Evolutionary conservation across 2,329 filamentous ascomycete species (phyloP).

Genomic region (Monosporascus cannonballus): DNA sequence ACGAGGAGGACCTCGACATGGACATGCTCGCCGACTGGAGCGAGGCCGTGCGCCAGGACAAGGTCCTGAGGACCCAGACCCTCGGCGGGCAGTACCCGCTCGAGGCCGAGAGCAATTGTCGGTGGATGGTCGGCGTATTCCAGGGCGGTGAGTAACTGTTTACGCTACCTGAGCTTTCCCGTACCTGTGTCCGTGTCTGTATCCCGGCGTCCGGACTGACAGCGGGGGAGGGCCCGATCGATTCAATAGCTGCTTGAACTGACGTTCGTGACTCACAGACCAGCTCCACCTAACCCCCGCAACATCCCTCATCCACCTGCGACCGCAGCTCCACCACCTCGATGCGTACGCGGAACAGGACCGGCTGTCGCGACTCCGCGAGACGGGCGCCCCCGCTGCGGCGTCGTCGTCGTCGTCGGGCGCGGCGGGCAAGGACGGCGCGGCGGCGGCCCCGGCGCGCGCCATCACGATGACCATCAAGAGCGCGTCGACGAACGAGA

Average conservation of each 20-base stretch:
- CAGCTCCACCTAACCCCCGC: slow-evolving; percentile 83
- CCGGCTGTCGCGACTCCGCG: slow-evolving; percentile 37
- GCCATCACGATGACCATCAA: slow-evolving; percentile 87
- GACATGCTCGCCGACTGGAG: slow-evolving; percentile 54
- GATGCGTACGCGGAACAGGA: slow-evolving; percentile 76
- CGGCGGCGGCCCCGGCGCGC: slow-evolving; percentile 41
- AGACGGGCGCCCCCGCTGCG: slow-evolving; percentile 26
- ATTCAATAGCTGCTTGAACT: slow-evolving; percentile 11
- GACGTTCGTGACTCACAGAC: slow-evolving; percentile 39
- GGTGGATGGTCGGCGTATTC: slow-evolving; percentile 90
- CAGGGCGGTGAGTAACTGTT: slow-evolving; percentile 56
- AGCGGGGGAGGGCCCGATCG: too few relatives aligned
- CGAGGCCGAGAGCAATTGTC: slow-evolving; percentile 57
- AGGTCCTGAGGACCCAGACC: slow-evolving; percentile 74
- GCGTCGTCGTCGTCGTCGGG: slow-evolving; percentile 5
- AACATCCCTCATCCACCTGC: slow-evolving; percentile 77
- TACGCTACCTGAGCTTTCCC: too few relatives aligned
- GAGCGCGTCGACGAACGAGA: slow-evolving; percentile 61
- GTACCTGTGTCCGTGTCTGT: too few relatives aligned
- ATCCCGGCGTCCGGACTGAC: too few relatives aligned
- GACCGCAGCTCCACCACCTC: slow-evolving; percentile 87
- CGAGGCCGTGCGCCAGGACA: slow-evolving; percentile 61
- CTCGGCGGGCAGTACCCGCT: slow-evolving; percentile 74
- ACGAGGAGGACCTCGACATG: slow-evolving; percentile 34
- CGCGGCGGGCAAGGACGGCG: slow-evolving; percentile 26